Conservation (phyloP, 2,329 filamentous ascomycete genomes). For the Fusarium protoensiforme region DNA sequence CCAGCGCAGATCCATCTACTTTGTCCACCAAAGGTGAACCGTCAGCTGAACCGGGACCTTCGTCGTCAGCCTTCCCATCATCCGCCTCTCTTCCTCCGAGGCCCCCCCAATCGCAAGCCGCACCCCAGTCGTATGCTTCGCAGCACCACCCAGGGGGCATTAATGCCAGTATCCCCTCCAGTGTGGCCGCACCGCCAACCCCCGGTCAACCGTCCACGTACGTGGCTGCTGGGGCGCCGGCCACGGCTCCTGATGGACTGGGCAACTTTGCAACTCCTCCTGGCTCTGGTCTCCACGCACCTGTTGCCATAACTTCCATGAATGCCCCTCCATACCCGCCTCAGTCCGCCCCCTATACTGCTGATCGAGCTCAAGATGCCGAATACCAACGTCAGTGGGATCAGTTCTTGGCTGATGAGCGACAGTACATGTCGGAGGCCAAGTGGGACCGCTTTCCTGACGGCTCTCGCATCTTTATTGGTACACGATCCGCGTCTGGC, state of each 20-base stretch:
- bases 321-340: constrained; percentile 47
- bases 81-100: constrained; percentile 60
- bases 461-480: constrained; percentile 83
- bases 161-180: constrained; percentile 45
- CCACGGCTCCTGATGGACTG: constrained; percentile 46
- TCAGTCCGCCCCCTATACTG: constrained; percentile 42
- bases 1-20: constrained; percentile 45
- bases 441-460: constrained; percentile 85
- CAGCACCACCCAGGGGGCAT: constrained; percentile 50
- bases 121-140: constrained; percentile 51
- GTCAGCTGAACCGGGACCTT: constrained; percentile 38
- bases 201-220: constrained; percentile 49
- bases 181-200: constrained; percentile 44
- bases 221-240: constrained; percentile 47
- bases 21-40: constrained; percentile 40
- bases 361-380: constrained; percentile 49
- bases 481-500: constrained; percentile 59
- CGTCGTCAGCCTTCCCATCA: constrained; percentile 49
- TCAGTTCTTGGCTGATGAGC: constrained; percentile 77
- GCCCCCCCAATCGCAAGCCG: constrained; percentile 55
- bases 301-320: constrained; percentile 44
- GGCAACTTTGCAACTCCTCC: constrained; percentile 46
- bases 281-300: constrained; percentile 43
- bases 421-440: constrained; percentile 79
- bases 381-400: constrained; percentile 76